phyloP scores from a whole-genome alignment of 2,329 filamentous ascomycete species.

The Rhinocladiella mackenziei region DNA sequence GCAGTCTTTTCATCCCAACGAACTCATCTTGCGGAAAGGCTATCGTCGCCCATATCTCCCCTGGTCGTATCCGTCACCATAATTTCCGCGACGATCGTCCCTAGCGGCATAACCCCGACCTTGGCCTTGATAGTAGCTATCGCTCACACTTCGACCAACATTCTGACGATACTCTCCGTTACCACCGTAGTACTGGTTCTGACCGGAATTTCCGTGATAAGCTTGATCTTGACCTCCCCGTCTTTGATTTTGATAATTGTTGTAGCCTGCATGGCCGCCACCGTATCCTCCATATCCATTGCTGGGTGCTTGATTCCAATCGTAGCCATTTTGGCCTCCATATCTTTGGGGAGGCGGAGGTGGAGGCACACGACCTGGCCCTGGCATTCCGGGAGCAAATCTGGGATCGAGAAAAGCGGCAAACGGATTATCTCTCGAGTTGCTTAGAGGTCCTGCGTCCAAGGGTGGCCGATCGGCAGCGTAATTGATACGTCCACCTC shows the following conservation, averaged over 20 bases:
- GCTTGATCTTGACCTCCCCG: conserved; percentile 26
- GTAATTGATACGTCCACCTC: conserved; percentile 52
- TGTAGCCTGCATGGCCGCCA: conserved; percentile 27
- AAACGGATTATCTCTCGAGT: conserved; percentile 40
- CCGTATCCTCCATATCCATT: conserved; percentile 12
- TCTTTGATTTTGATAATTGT: conserved; percentile 30
- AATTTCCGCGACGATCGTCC: conserved; percentile 19
- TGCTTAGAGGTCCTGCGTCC: conserved; percentile 14
- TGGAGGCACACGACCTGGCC: conserved; percentile 38
- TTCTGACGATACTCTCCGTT: conserved; percentile 22
- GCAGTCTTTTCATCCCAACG: not conserved
- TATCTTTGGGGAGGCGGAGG: conserved; percentile 32
- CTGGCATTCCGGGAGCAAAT: conserved; percentile 37
- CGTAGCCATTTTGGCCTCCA: conserved; percentile 30
- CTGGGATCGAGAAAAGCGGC: conserved; percentile 46
- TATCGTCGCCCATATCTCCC: conserved; percentile 21
- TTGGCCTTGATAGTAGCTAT: conserved; percentile 23
- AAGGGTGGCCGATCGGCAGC: conserved; percentile 33
- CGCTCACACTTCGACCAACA: conserved; percentile 17
- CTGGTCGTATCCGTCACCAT: conserved; percentile 20
- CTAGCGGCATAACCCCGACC: conserved; percentile 13
- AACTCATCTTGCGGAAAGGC: not conserved
- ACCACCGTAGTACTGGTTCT: conserved; percentile 31
- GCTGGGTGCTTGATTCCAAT: conserved; percentile 10
- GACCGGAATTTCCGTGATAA: conserved; percentile 26